A percentile compares a stretch with the other conserved stretches of the same genome.
Evolutionary conservation across 1,284 basidiomycete genomes (phyloP).

Genomic region (Cystobasidiaceae sp.): DNA sequence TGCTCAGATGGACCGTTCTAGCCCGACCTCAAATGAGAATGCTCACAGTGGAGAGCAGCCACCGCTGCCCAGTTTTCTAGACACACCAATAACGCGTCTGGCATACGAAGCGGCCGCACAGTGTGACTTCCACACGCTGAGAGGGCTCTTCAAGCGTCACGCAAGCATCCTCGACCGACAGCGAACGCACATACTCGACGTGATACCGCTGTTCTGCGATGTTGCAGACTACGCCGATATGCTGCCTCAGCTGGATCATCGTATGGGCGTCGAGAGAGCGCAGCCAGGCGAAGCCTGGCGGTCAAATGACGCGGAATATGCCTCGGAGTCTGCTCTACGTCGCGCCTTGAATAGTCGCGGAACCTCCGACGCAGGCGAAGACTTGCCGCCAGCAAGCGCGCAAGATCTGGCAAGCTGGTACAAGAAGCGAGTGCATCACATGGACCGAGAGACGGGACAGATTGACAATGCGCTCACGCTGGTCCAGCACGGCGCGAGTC

Average conservation of each 20-base stretch:
- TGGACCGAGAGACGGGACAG: slow-evolving; percentile 65
- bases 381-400: slow-evolving; percentile 35
- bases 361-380: neutral
- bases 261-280: slow-evolving; percentile 47
- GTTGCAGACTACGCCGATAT: slow-evolving; percentile 60
- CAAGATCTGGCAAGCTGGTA: slow-evolving; percentile 68
- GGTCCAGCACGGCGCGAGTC: slow-evolving; percentile 77
- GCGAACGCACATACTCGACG: slow-evolving; percentile 64
- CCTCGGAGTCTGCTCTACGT: neutral
- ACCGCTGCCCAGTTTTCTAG: slow-evolving; percentile 61
- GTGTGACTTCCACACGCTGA: slow-evolving; percentile 58
- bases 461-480: slow-evolving; percentile 70
- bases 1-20: neutral
- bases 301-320: slow-evolving; percentile 29
- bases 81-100: slow-evolving; percentile 55
- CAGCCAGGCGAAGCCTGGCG: slow-evolving; percentile 52
- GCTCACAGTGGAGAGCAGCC: slow-evolving; percentile 50
- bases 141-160: slow-evolving; percentile 59
- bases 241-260: slow-evolving; percentile 59
- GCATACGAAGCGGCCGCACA: slow-evolving; percentile 63
- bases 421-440: slow-evolving; percentile 56
- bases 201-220: slow-evolving; percentile 64
- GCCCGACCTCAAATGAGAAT: neutral
- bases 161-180: slow-evolving; percentile 58
- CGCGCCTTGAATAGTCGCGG: no score